Evolutionary conservation across 768 basidiomycete genomes (phyloP), one percentile per base, ranked within the genome.

Genomic region (Hortiboletus flavorubellus): DNA sequence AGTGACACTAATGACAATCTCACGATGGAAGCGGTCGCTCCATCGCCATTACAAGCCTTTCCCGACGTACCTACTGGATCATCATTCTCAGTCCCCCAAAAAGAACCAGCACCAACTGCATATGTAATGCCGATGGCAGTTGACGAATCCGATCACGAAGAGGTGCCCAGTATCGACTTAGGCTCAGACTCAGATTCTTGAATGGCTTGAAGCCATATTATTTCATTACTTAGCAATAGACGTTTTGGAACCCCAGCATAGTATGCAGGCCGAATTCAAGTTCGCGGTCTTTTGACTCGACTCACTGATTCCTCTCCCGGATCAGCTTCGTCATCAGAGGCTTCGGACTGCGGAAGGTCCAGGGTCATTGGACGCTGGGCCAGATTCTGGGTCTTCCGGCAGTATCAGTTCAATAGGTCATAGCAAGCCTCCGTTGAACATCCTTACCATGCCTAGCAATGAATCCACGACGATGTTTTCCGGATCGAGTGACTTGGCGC

Each of bases 161-260:
- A 86, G 57, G 84, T 94, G 76, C 91, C 91, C 3, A 64, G 76
- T 11, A 91, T 94, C 37, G 80, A 92, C 66, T 74, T 91, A 75
- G 84, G 79, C 39, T 92, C 91, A 1, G 91, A 93, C 68, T 88
- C 89, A 5, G 91, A 92, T 40, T 47, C 38, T 33, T 71, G 54
- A 60, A 21, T 21, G 21, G 18, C 8, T 21, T 21, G 21, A 49
- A 31, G n/a, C 8, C 8, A 14, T 29, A 37, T 8, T 46, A 29
- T 30, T 34, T 34, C 26, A 30, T 16, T 40, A 44, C 26, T 34
- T 23, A 41, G 50, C 37, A 38, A 39, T 43, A 10, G 42, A 46
- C 46, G 26, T 42, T 46, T 44, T 21, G 34, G n/a, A 46, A n/a
- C 14, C 26, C 38, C 44, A 30, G n/a, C 35, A 38, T 35, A 21